These are phyloP conservation scores for Paramecium caudatum DNA, from an alignment of 73 alveolate genomes.

Conservation along the genomic window DNA sequence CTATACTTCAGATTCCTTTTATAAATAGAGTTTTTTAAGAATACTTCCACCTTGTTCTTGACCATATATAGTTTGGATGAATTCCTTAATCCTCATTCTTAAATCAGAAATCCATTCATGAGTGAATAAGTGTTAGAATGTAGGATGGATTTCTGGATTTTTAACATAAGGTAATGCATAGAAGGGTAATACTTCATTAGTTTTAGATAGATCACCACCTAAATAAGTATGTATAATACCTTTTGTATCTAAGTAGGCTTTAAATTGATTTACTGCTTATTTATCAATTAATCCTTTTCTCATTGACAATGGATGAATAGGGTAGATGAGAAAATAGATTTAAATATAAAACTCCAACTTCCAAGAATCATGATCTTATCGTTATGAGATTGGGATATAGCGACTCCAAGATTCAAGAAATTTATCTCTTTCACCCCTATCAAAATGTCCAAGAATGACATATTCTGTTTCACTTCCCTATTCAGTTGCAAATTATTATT, in stretches of 20 bases:
- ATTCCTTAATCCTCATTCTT: slow-evolving; percentile 84
- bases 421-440: slow-evolving; percentile 92
- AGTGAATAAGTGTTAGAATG: slow-evolving; percentile 89
- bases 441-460: slow-evolving; percentile 78
- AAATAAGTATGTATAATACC: not conserved
- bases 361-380: slow-evolving; percentile 87
- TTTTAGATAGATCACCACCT: slow-evolving; percentile 90
- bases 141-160: slow-evolving; percentile 92
- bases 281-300: slow-evolving; percentile 81
- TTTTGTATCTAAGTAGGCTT: slow-evolving; percentile 92
- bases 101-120: slow-evolving; percentile 94
- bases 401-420: slow-evolving; percentile 95
- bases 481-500: slow-evolving; percentile 45
- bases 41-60: slow-evolving; percentile 19
- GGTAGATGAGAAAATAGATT: slow-evolving; percentile 95
- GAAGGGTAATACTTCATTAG: slow-evolving; percentile 94
- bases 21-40: slow-evolving; percentile 17
- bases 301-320: slow-evolving; percentile 89
- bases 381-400: slow-evolving; percentile 89
- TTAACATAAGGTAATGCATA: slow-evolving; percentile 97
- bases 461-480: not conserved
- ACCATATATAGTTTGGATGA: slow-evolving; percentile 39
- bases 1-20: not conserved
- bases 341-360: slow-evolving; percentile 93
- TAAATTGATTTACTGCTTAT: slow-evolving; percentile 91